These are phyloP conservation scores for Eucommia ulmoides DNA, from an alignment of 257 asterid genomes.

Conservation along the genomic window DNA sequence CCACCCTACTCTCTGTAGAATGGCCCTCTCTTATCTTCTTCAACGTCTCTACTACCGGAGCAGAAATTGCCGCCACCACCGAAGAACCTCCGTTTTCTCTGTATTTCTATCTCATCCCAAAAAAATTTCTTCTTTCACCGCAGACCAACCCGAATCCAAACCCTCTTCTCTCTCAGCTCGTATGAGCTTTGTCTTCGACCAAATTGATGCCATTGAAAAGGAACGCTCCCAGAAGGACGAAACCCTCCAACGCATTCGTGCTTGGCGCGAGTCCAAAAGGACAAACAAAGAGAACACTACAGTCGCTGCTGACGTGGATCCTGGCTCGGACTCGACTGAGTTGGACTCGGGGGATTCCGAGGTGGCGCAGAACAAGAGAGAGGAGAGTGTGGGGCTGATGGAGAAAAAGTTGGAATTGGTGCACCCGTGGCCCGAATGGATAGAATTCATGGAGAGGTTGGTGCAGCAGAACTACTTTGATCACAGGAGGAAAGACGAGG, in stretches of 20 bases:
- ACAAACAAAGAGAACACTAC: slow-evolving; percentile 6
- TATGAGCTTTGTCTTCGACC: slow-evolving; percentile 83
- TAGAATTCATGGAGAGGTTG: slow-evolving; percentile 83
- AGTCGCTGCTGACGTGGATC: no score
- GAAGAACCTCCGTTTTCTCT: no score
- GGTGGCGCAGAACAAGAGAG: neutral
- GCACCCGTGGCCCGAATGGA: slow-evolving; percentile 97
- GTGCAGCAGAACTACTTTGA: slow-evolving; percentile 93
- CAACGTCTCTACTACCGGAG: no score
- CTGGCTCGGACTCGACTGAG: neutral
- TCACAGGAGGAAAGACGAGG: slow-evolving; percentile 84
- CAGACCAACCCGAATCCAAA: no score
- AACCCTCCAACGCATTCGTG: slow-evolving; percentile 79
- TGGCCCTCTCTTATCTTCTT: no score
- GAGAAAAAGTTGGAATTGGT: slow-evolving; percentile 39
- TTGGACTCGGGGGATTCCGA: slow-evolving; percentile 11
- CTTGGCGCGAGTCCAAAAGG: slow-evolving; percentile 83
- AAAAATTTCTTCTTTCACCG: no score
- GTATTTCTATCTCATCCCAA: no score
- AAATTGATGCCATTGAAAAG: slow-evolving; percentile 71
- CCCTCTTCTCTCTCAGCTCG: slow-evolving; percentile 77
- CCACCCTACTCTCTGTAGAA: no score
- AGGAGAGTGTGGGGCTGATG: slow-evolving; percentile 24
- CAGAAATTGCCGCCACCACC: no score
- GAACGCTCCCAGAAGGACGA: slow-evolving; percentile 62